These are phyloP conservation scores for Cytospora leucostoma DNA, from an alignment of 2,329 filamentous ascomycete species.

Conservation along the genomic window DNA sequence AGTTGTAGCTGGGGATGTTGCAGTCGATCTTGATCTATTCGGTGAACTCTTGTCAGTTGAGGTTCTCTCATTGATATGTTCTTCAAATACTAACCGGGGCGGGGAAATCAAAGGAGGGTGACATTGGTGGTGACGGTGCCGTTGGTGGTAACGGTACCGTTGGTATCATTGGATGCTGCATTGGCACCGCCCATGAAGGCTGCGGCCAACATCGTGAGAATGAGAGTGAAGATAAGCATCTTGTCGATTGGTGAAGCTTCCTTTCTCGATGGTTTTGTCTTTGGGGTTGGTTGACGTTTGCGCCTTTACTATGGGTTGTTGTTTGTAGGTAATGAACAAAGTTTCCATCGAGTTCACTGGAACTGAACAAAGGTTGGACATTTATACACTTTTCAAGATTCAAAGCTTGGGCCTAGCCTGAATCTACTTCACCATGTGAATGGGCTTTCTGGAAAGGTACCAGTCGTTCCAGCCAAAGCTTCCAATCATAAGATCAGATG, in stretches of 20 bases:
- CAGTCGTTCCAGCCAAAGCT: too few species aligned
- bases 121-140: not conserved
- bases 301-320: too few species aligned
- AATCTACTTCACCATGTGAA: too few species aligned
- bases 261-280: not conserved
- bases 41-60: not conserved
- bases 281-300: not conserved
- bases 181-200: not conserved
- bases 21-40: not conserved
- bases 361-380: too few species aligned
- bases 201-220: not conserved
- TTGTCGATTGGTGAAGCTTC: not conserved
- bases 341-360: too few species aligned
- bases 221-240: not conserved
- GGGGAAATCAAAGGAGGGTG: not conserved
- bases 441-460: too few species aligned
- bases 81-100: not conserved
- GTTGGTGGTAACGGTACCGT: not conserved
- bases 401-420: too few species aligned
- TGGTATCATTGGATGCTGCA: not conserved
- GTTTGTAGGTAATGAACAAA: too few species aligned
- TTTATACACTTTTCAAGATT: too few species aligned
- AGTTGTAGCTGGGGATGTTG: not conserved
- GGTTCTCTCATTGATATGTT: not conserved
- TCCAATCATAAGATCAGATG: too few species aligned